These are phyloP conservation scores for Russula sp. DNA, from an alignment of 768 basidiomycete genomes.

Conservation along the genomic window DNA sequence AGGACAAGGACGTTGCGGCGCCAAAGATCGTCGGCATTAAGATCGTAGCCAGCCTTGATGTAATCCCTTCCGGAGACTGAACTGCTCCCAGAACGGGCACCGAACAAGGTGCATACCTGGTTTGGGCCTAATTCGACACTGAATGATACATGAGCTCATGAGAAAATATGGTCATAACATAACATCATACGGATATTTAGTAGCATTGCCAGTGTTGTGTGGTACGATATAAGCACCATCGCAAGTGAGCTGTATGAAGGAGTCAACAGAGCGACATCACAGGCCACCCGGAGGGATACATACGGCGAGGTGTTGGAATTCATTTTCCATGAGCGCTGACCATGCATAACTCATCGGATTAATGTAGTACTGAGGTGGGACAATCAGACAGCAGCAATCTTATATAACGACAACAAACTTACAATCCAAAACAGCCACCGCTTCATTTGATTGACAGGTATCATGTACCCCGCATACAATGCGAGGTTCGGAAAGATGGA, in stretches of 20 bases:
- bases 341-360: constrained; percentile 56
- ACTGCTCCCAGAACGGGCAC: constrained; percentile 48
- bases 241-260: constrained; percentile 42
- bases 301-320: constrained; percentile 56
- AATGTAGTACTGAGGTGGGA: constrained; percentile 60
- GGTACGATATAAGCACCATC: constrained; percentile 62
- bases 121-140: constrained; percentile 68
- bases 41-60: constrained; percentile 50
- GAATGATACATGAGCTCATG: background rate
- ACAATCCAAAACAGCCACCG: constrained; percentile 86
- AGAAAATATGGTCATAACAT: background rate
- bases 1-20: constrained; percentile 64
- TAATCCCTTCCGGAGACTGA: constrained; percentile 79
- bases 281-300: constrained; percentile 29
- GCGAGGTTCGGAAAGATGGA: constrained; percentile 63
- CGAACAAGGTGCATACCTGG: constrained; percentile 72
- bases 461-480: constrained; percentile 64
- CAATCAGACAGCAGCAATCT: constrained; percentile 19
- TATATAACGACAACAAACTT: constrained; percentile 24
- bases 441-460: constrained; percentile 64
- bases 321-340: constrained; percentile 77
- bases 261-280: background rate
- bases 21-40: constrained; percentile 54
- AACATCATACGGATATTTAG: constrained; percentile 52
- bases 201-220: constrained; percentile 46